Base-by-base conservation (phyloP, 2,329 filamentous ascomycete species). In the Tolypocladium ophioglossoides region DNA sequence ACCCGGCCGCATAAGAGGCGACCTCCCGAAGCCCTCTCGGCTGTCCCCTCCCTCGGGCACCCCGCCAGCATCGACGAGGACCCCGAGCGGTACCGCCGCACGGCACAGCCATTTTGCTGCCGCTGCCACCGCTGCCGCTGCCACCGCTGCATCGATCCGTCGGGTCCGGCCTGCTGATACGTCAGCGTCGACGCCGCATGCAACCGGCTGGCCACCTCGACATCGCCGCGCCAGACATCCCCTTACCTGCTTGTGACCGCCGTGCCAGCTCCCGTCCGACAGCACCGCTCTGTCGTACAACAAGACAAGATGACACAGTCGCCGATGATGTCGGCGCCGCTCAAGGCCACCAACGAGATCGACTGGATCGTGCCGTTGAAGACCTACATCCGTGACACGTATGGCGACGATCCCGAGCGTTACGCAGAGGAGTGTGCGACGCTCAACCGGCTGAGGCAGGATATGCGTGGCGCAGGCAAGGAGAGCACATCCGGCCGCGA, bases 401-500 rank as follows among this genome's bases (percentile, higher is more conserved):
- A 99, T 70, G 91, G 91, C 69, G 94, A 99, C 72, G 92, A 97
- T 68, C 92, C 94, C 32, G 94, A 99, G 70, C 84, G 90, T 63
- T 99, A 99, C 76, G 83, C 85, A 52, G 91, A 97, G 71, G 94
- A 99, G 79, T 97, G 94, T 75, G 85, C 84, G 44, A 95, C 91
- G 39, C 83, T 99, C 70, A 95, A 97, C 74, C 85, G 94, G 47
- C 76, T 99, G 72, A 85, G 94, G 64, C 95, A 99, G 82, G 95
- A 99, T 68, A 96, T 99, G 89, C 84, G 95, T 67, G 94, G 95
- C 37, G 94, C 94, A 35, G 92, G 94, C 24, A 96, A 95, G 72
- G 94, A 99, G 69, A 97, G 91, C 72, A 94, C 90, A 24, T 89
- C 91, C 7, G 94, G 94, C 50, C 78, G 94, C 65, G 94, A 99